A percentile compares a stretch with the other conserved stretches of the same genome.
These are phyloP conservation scores for Prinsepia uniflora DNA, from an alignment of 306 rosid genomes.

Conservation along the genomic window DNA sequence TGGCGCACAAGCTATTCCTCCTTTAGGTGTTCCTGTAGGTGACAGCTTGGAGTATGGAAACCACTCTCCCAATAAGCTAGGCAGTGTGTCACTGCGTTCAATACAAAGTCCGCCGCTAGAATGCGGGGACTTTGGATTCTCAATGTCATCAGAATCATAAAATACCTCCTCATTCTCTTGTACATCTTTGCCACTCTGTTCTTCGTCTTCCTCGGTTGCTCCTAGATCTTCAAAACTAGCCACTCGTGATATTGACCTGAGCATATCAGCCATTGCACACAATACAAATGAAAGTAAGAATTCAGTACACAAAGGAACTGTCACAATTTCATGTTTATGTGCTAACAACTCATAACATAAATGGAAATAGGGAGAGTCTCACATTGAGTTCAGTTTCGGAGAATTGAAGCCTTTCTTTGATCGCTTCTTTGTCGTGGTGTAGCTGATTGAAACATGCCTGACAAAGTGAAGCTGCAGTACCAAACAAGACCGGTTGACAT, in stretches of 20 bases:
- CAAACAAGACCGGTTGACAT: constrained; percentile 24
- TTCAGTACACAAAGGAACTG: neutral
- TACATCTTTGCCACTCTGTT: constrained; percentile 12
- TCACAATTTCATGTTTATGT: constrained; percentile 1
- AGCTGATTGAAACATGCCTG: constrained; percentile 55
- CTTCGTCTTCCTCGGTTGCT: constrained; percentile 1
- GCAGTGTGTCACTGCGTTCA: constrained; percentile 26
- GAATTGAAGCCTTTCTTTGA: constrained; percentile 33
- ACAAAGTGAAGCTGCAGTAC: constrained; percentile 59
- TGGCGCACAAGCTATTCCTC: constrained; percentile 32
- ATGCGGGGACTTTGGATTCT: constrained; percentile 41
- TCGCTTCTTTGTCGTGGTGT: constrained; percentile 40
- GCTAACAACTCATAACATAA: neutral
- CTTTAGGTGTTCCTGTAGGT: constrained; percentile 28
- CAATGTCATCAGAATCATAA: constrained; percentile 33
- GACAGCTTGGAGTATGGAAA: constrained; percentile 37
- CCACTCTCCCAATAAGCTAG: constrained; percentile 48
- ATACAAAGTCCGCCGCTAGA: constrained; percentile 18
- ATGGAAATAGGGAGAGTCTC: constrained; percentile 19
- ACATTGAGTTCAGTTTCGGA: constrained; percentile 40
- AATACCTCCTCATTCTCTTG: constrained; percentile 26
- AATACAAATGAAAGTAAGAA: constrained; percentile 10
- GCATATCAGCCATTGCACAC: constrained; percentile 14
- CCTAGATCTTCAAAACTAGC: constrained; percentile 28
- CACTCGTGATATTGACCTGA: constrained; percentile 44